Evolutionary conservation across 345 rosid genomes (phyloP), one percentile per base, ranked within the genome.

Genomic region (Eucalyptus sp.): DNA sequence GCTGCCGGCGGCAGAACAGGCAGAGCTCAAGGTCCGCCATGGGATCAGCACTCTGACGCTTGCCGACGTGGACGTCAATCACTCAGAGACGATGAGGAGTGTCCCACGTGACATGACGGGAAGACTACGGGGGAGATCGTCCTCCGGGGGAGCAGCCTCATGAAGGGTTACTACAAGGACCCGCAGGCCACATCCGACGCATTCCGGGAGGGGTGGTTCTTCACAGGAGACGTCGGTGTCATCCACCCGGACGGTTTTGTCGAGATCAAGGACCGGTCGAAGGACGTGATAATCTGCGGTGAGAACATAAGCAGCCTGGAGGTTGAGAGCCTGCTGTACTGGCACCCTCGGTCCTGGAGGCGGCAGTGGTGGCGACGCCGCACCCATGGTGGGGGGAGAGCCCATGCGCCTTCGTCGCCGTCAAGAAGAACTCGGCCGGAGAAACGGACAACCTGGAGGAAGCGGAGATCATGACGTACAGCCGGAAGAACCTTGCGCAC

Each of bases 161-260:
- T 97, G 99, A 94, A 94, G 49, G 97, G 98, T 10, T 96, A 97
- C 88, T 93, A 90, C 83, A 97, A 94, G 62, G 94, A 96, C 56
- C 91, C 76, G 8, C 56, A 89, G 25, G 94, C 94, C 4, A 97
- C 97, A 0, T 41, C 93, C 13, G 80, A 90, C 10, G 94, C 95
- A 2, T 88, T 90, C 88, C 24, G 50, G 68, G 76, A 88, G 17
- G 91, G 71, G 7, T 91, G 92, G 91, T 88, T 89, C 44, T 86
- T 87, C 5, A 90, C 93, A 1, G 94, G 93, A 5, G 94, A 93
- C 62, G 93, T 92, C 13, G 94, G 93, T 1, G 92, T 93, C 12
- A 76, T 93, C 33, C 94, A 93, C 64, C 93, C 92, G 1, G 94
- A 93, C 46, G 92, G 95, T 13, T 93, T 91, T 88, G 12, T 93